Evolutionary conservation across 2,329 filamentous ascomycete species (phyloP), one percentile per base, ranked within the genome.

Genomic region (Zopfia rhizophila): DNA sequence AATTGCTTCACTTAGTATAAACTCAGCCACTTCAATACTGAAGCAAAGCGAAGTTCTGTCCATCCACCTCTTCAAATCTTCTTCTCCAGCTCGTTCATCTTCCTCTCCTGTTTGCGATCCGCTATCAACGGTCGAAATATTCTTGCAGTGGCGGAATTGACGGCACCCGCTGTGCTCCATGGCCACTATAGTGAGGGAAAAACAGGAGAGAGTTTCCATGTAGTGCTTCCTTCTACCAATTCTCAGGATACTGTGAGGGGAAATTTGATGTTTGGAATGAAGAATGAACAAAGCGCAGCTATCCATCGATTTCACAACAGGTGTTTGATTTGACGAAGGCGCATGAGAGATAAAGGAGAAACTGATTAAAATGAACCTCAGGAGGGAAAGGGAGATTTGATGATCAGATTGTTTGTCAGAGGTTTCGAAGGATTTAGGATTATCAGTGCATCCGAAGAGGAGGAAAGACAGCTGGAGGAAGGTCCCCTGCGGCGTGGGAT

Each of bases 221-320:
- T 18, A 6, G 22, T 35, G 31, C 31, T 35, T 8, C 31, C 31
- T 8, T 35, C 31, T 6, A 35, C 17, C 31, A 35, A 35, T 21
- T 8, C 31, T 19, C 10, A 35, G 8, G 31, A 35, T 14, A 8
- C 5, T 6, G 31, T 35, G 7, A 35, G 14, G 31, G 31, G 31
- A 8, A 18, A 19, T 6, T 14, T 35, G 7, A 18, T 35, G 7
- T 35, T 35, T 21, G 18, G 31, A 19, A 35, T 35, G 31, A 14
- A 19, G 7, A 18, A 35, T 21, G 14, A 10, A 19, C 31, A 35
- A 18, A 6, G 31, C 6, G 8, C 14, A 14, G 31, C 31, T 5
- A 35, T 35, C 17, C 31, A 35, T 21, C 31, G 18, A 18, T 35
- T 35, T 21, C 14, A 35, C 10, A 35, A 35, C 31, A 8, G 7